Evolutionary conservation across 371 early-diverging fungal species (phyloP), one percentile per base, ranked within the genome.

Genomic region (Mortierella sp.): DNA sequence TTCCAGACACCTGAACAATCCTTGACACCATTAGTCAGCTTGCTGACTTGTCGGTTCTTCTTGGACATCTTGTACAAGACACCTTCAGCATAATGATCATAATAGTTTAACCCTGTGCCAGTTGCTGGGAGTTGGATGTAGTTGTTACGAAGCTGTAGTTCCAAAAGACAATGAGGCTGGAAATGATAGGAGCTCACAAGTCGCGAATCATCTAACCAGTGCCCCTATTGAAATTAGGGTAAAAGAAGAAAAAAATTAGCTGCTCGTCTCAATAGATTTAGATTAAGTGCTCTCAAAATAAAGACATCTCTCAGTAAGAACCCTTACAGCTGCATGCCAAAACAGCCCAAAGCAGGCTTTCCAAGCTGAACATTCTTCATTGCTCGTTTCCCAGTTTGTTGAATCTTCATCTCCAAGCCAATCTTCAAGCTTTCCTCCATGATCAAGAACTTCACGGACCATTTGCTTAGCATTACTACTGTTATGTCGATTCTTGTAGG

Each of bases 121-220:
- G 63, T 64, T 4, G 70, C 67, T 42, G 78, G 78, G 3, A 77
- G 61, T 22, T 64, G 72, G 42, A 77, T 67, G 35, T 72, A 77
- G 58, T 61, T 60, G 29, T 61, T 72, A 13, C 66, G 58, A 37
- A 77, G 69, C 40, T 77, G 78, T 0, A 77, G 69, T 17, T 77
- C 78, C 43, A 77, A 29, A 19, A 77, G 56, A 34, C 67, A 67
- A 17, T 77, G 64, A 15, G 78, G 69, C 17, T 72, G 72, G 10
- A 77, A 15, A 22, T 53, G 29, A 29, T 77, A 77, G 13, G 78
- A 77, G 13, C 69, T 68, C 26, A 72, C 56, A 4, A 60, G 68
- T 10, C 78, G 55, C 6, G 78, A 77, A 17, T 77, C 78, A 28
- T 77, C 78, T 55, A 77, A 61, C 78, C 78, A 77, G 45, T 77